phyloP scores from a whole-genome alignment of 345 rosid genomes.

The Hibiscus mutabilis region DNA sequence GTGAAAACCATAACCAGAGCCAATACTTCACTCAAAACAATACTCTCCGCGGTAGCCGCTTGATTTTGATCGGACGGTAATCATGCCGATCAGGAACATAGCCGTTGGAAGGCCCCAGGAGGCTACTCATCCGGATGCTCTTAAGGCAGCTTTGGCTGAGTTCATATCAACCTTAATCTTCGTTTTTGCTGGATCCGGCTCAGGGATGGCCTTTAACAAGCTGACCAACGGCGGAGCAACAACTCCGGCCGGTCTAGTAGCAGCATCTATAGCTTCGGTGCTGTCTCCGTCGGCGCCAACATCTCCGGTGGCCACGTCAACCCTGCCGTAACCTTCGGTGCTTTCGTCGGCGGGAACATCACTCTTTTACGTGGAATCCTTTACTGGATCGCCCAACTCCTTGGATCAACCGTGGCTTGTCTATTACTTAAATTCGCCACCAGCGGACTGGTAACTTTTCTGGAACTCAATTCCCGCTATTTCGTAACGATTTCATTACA shows the following conservation, averaged over 20 bases:
- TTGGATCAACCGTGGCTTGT: constrained; percentile 80
- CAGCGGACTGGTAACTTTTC: constrained; percentile 48
- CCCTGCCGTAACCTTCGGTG: constrained; percentile 89
- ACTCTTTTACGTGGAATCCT: constrained; percentile 78
- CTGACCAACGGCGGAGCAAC: constrained; percentile 61
- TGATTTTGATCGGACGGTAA: constrained; percentile 16
- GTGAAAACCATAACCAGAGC: constrained; percentile 25
- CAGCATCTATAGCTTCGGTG: constrained; percentile 75
- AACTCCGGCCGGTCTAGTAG: constrained; percentile 74
- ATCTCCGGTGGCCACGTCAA: constrained; percentile 95
- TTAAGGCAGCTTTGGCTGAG: constrained; percentile 82
- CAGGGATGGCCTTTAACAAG: constrained; percentile 86
- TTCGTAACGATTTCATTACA: no score
- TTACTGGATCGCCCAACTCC: constrained; percentile 88
- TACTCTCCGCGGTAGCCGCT: neutral
- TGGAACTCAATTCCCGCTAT: no score
- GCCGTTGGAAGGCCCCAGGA: constrained; percentile 67
- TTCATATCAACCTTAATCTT: constrained; percentile 75
- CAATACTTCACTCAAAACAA: neutral
- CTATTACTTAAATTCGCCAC: constrained; percentile 72
- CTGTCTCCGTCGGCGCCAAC: constrained; percentile 69
- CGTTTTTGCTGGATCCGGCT: constrained; percentile 87
- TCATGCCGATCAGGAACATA: constrained; percentile 79
- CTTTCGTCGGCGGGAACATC: constrained; percentile 82
- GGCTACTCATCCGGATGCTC: constrained; percentile 58